Evolutionary conservation across 345 rosid genomes (phyloP).

Genomic region (Salix purpurea): DNA sequence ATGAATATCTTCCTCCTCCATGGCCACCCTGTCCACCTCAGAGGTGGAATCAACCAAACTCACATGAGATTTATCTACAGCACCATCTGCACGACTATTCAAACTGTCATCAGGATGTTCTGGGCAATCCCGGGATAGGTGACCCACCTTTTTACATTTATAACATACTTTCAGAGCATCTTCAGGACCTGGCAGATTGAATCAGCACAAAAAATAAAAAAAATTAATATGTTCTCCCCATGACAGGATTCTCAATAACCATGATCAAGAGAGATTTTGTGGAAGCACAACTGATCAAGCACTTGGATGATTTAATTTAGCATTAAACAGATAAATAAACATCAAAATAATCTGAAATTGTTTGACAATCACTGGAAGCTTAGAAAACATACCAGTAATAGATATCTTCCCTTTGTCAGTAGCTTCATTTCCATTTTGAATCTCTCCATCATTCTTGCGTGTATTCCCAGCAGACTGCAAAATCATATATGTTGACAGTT

Average conservation of each 20-base stretch:
- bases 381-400: conserved; percentile 35
- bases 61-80: conserved; percentile 11
- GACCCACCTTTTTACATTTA: conserved; percentile 82
- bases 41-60: conserved; percentile 14
- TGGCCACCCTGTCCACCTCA: conserved; percentile 66
- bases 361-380: not conserved
- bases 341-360: not conserved
- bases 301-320: not conserved
- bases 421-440: conserved; percentile 31
- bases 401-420: conserved; percentile 39
- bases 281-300: not conserved
- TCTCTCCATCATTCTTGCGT: conserved; percentile 48
- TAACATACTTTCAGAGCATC: conserved; percentile 84
- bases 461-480: conserved; percentile 81
- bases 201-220: not conserved
- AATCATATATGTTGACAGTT: conserved; percentile 12
- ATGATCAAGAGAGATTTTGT: too few species aligned
- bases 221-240: not conserved
- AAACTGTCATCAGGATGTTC: conserved; percentile 50
- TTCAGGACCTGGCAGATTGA: conserved; percentile 45
- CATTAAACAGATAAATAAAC: not conserved
- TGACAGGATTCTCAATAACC: not conserved
- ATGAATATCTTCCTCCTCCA: conserved; percentile 91
- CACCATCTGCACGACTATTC: conserved; percentile 19
- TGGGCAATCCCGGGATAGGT: conserved; percentile 79